Evolutionary conservation across 306 rosid genomes (phyloP).

Genomic region (Sphenostylis stenocarpa): DNA sequence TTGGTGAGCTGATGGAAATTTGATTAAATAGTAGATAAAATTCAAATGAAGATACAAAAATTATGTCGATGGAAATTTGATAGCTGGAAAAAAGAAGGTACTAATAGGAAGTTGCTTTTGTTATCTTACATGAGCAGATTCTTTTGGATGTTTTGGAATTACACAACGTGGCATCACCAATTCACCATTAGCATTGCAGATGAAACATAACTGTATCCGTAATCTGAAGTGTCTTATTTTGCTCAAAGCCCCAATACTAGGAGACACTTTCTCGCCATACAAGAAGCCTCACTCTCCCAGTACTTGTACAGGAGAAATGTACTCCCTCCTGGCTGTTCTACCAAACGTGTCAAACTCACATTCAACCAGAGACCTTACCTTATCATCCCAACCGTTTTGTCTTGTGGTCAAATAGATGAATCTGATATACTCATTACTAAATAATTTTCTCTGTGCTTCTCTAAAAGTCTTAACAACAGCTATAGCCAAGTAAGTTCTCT

Average conservation of each 20-base stretch:
- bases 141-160: not conserved
- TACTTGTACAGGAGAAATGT: not conserved
- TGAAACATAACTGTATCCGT: not conserved
- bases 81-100: not conserved
- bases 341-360: not conserved
- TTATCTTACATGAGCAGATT: not conserved
- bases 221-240: not conserved
- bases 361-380: not conserved
- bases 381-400: not conserved
- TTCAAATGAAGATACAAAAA: not conserved
- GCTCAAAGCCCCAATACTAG: not conserved
- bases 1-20: conserved; percentile 45
- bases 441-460: not conserved
- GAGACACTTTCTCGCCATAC: not conserved
- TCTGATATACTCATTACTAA: not conserved
- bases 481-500: not conserved
- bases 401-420: not conserved
- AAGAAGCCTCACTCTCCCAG: not conserved
- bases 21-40: not conserved
- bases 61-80: not conserved
- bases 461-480: not conserved
- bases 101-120: not conserved
- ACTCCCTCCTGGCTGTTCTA: not conserved
- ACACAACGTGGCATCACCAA: not conserved
- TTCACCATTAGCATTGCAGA: not conserved